Evolutionary conservation across 164 flowering plant genomes (phyloP).

Genomic region (Saururus chinensis): DNA sequence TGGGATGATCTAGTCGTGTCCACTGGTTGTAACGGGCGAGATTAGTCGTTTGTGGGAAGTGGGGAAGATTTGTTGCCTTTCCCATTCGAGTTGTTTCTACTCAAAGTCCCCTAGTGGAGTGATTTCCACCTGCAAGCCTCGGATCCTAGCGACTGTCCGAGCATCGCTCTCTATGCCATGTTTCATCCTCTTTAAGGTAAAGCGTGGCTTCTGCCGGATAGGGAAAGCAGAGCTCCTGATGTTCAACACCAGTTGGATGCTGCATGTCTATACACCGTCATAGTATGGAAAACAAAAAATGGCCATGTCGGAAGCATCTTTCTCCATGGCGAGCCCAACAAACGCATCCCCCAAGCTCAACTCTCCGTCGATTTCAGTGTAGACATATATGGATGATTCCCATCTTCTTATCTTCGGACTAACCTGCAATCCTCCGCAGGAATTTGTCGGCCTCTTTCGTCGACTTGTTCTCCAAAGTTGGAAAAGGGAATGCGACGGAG

Average conservation of each 20-base stretch:
- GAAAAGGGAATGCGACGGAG: slow-evolving; percentile 21
- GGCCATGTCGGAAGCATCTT: slow-evolving; percentile 17
- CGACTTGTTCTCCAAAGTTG: slow-evolving; percentile 18
- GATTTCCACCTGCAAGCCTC: slow-evolving; percentile 22
- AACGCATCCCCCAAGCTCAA: slow-evolving; percentile 24
- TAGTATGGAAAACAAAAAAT: slow-evolving; percentile 13
- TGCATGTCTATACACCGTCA: too few species aligned
- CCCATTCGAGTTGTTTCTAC: slow-evolving; percentile 17
- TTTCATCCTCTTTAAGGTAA: slow-evolving; percentile 13
- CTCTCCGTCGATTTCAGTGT: slow-evolving; percentile 18
- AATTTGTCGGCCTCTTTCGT: slow-evolving; percentile 9
- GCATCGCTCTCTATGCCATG: slow-evolving; percentile 10
- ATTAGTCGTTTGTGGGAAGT: slow-evolving; percentile 31
- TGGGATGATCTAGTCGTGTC: slow-evolving; percentile 6
- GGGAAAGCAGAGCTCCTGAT: slow-evolving; percentile 19
- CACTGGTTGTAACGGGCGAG: slow-evolving; percentile 4
- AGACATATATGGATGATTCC: slow-evolving; percentile 22
- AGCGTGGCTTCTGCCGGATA: slow-evolving; percentile 16
- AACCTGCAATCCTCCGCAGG: slow-evolving; percentile 15
- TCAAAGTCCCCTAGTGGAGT: slow-evolving; percentile 14
- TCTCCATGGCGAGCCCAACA: slow-evolving; percentile 17
- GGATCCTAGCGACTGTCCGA: slow-evolving; percentile 8
- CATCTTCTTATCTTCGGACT: slow-evolving; percentile 19
- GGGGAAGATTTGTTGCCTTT: slow-evolving; percentile 19
- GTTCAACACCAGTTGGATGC: slow-evolving; percentile 22